Conservation (phyloP, 306 rosid species). For the Cyclanthera cordifolia region DNA sequence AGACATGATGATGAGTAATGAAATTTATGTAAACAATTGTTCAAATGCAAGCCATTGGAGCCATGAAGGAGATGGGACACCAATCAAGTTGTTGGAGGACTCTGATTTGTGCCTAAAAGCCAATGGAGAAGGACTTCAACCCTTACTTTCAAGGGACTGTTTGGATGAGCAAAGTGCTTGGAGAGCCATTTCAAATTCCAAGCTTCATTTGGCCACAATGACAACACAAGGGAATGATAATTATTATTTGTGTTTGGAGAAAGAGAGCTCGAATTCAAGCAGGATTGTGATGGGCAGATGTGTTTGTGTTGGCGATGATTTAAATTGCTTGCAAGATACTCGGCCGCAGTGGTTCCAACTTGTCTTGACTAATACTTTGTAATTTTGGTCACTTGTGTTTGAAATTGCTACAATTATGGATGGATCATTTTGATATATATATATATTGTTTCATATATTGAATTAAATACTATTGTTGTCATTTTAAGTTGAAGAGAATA, state of each 20-base stretch:
- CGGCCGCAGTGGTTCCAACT: constrained; percentile 35
- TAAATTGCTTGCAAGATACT: constrained; percentile 27
- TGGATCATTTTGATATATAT: not conserved
- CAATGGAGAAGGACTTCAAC: constrained; percentile 21
- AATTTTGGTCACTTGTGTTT: not conserved
- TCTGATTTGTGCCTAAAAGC: constrained; percentile 23
- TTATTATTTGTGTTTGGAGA: constrained; percentile 23
- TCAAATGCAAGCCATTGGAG: constrained; percentile 23
- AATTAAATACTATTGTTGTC: not conserved
- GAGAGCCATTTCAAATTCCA: constrained; percentile 20
- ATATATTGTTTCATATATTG: not conserved
- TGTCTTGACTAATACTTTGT: constrained; percentile 24
- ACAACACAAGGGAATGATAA: constrained; percentile 2
- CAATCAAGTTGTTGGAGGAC: constrained; percentile 18
- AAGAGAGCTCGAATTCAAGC: constrained; percentile 20
- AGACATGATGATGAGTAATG: not conserved
- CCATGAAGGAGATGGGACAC: constrained; percentile 21
- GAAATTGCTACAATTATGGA: too few species aligned
- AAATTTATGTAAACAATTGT: constrained; percentile 25
- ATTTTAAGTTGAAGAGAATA: too few species aligned
- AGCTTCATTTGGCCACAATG: constrained; percentile 33
- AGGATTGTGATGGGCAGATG: constrained; percentile 24
- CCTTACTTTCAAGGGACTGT: constrained; percentile 24
- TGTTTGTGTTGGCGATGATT: constrained; percentile 26
- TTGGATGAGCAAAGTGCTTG: constrained; percentile 22